phyloP scores from a whole-genome alignment of 805 yeast species.

The Candida namnaoensis region DNA sequence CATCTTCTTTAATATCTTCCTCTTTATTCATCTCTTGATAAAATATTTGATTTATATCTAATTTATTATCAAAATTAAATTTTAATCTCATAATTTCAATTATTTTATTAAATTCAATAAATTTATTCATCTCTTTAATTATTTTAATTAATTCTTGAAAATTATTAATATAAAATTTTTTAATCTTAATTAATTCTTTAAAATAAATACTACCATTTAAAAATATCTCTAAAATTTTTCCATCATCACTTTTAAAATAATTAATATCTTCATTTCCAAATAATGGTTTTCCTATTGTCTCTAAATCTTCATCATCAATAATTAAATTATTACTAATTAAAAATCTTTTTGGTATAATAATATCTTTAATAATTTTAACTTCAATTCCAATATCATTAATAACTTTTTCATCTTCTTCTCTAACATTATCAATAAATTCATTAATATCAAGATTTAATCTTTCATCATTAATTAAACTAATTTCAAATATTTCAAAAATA shows the following conservation, averaged over 20 bases:
- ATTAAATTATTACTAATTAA: too few relatives aligned
- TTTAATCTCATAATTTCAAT: background rate
- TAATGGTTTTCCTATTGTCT: too few relatives aligned
- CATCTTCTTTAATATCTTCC: background rate
- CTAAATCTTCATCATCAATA: too few relatives aligned
- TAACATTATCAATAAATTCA: background rate
- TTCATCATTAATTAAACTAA: constrained; percentile 12
- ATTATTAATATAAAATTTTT: background rate
- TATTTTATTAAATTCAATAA: background rate
- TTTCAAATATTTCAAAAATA: constrained; percentile 4
- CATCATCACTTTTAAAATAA: background rate
- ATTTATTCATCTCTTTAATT: background rate
- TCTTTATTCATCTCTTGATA: too few relatives aligned
- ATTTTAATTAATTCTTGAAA: background rate
- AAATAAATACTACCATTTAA: background rate
- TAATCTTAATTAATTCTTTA: background rate
- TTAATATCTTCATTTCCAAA: background rate
- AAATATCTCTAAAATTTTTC: background rate
- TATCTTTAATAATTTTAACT: background rate
- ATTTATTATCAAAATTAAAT: background rate
- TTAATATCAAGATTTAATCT: constrained; percentile 1
- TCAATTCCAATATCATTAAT: constrained; percentile 7
- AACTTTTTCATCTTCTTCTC: background rate
- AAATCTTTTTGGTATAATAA: background rate
- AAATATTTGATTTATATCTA: too few relatives aligned